Conservation (phyloP, 345 rosid genomes). For the Lumnitzera littorea region DNA sequence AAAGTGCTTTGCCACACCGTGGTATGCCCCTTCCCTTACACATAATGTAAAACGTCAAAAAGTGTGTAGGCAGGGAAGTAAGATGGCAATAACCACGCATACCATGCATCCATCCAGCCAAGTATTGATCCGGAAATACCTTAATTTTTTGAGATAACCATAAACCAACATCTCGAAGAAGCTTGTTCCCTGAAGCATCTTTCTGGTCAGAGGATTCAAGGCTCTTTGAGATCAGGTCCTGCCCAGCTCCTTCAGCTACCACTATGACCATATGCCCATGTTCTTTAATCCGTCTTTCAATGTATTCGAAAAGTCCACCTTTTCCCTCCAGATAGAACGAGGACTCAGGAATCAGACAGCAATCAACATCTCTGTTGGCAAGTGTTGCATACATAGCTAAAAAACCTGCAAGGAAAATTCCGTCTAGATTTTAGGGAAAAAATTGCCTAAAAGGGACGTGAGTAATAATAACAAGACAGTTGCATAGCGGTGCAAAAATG, state of each 20-base stretch:
- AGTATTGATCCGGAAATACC: conserved; percentile 21
- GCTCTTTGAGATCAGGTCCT: conserved; percentile 61
- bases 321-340: conserved; percentile 85
- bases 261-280: conserved; percentile 88
- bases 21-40: too few species aligned
- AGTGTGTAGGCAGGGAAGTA: neutral
- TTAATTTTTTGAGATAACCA: conserved; percentile 76
- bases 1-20: too few species aligned
- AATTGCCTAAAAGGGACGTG: neutral
- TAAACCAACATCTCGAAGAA: conserved; percentile 69
- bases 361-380: conserved; percentile 87
- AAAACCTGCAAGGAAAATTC: conserved; percentile 38
- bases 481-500: neutral
- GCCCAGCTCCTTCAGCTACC: conserved; percentile 90
- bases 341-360: conserved; percentile 96
- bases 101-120: neutral
- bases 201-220: conserved; percentile 30
- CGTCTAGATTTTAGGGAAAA: neutral
- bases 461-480: neutral
- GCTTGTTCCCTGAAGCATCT: conserved; percentile 86
- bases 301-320: conserved; percentile 76
- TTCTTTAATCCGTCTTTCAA: conserved; percentile 56
- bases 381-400: conserved; percentile 82
- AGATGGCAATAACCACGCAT: neutral
- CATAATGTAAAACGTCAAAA: too few species aligned